These are phyloP conservation scores for Iodosphaeria phyllophila DNA, from an alignment of 2,329 filamentous ascomycete species.

Conservation along the genomic window DNA sequence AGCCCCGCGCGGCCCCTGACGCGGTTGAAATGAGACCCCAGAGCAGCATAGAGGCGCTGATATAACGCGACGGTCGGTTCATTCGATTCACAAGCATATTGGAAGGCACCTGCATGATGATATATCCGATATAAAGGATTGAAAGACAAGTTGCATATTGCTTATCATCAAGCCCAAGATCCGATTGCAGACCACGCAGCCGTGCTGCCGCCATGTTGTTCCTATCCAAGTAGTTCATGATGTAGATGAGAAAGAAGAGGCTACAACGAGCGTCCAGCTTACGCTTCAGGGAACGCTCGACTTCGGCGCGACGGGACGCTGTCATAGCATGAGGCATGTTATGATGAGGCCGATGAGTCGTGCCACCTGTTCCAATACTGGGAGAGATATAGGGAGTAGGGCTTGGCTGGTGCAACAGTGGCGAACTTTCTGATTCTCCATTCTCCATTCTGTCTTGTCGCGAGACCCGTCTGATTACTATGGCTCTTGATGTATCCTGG, in stretches of 20 bases:
- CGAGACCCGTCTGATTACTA: too few species aligned
- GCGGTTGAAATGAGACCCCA: constrained; percentile 43
- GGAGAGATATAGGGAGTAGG: too few species aligned
- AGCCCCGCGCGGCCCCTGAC: constrained; percentile 31
- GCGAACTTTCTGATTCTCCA: too few species aligned
- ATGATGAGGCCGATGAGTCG: too few species aligned
- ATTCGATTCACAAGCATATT: constrained; percentile 38
- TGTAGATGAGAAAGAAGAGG: constrained; percentile 58
- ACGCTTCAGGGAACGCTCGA: constrained; percentile 47
- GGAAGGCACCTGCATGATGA: constrained; percentile 42
- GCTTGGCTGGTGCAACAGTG: too few species aligned
- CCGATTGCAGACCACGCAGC: constrained; percentile 43
- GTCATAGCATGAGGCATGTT: constrained; percentile 13
- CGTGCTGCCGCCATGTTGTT: constrained; percentile 52
- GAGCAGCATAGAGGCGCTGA: constrained; percentile 30
- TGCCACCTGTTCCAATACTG: too few species aligned
- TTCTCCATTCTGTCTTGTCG: too few species aligned
- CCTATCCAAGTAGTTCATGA: constrained; percentile 53
- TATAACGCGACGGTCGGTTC: constrained; percentile 29
- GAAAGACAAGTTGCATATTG: constrained; percentile 45
- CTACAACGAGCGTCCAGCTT: constrained; percentile 53
- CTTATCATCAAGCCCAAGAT: constrained; percentile 25
- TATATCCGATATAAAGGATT: constrained; percentile 49
- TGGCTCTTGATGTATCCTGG: too few species aligned
- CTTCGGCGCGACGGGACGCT: constrained; percentile 27